phyloP scores from a whole-genome alignment of 2,329 filamentous ascomycete species.

The Verticillium tricorpus region DNA sequence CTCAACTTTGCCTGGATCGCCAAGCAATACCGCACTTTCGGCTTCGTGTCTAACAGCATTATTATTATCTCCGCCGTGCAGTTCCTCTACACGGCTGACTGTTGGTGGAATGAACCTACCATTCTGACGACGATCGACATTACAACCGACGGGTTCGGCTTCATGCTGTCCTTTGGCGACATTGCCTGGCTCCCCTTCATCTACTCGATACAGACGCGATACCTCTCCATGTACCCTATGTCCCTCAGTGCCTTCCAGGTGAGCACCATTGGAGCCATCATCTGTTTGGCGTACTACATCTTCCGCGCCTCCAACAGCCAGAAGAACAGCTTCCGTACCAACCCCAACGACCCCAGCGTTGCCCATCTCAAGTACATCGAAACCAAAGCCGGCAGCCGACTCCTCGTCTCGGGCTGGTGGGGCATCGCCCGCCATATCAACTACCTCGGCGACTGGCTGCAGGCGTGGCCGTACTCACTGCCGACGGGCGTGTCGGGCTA shows the following conservation, averaged over 20 bases:
- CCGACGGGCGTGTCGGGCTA: conserved; percentile 85
- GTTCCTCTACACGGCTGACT: conserved; percentile 77
- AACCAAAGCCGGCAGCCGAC: conserved; percentile 74
- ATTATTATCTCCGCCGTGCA: conserved; percentile 74
- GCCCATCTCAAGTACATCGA: conserved; percentile 80
- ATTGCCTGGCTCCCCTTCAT: conserved; percentile 89
- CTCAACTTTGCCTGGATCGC: conserved; percentile 80
- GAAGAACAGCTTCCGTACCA: conserved; percentile 89
- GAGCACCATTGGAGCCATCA: conserved; percentile 59
- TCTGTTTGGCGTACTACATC: conserved; percentile 75
- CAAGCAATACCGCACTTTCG: conserved; percentile 82
- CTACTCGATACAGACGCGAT: conserved; percentile 80
- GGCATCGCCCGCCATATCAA: conserved; percentile 89
- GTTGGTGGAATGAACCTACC: conserved; percentile 80
- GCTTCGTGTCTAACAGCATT: conserved; percentile 81
- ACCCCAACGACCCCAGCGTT: conserved; percentile 76
- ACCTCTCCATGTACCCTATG: conserved; percentile 77
- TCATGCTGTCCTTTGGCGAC: conserved; percentile 92
- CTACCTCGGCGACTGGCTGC: conserved; percentile 92
- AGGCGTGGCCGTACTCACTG: conserved; percentile 85
- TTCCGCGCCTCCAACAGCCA: conserved; percentile 93
- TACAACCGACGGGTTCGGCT: conserved; percentile 87
- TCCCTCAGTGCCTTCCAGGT: conserved; percentile 68
- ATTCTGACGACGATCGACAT: conserved; percentile 94
- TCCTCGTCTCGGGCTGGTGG: conserved; percentile 91